Evolutionary conservation across 2,329 filamentous ascomycete genomes (phyloP).

Genomic region (Colletotrichum eremochloae): DNA sequence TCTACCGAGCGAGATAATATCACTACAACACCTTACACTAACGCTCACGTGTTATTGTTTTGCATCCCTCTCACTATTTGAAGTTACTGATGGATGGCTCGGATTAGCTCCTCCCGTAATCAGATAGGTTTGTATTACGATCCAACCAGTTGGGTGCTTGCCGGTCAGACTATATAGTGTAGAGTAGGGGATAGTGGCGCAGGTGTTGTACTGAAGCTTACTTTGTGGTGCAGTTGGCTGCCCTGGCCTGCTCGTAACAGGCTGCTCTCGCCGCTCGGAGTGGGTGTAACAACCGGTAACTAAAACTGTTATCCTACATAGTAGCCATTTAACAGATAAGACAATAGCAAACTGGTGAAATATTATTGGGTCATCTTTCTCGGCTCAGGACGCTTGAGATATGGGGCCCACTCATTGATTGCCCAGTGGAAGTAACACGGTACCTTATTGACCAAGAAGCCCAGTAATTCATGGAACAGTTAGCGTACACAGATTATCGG

Average conservation of each 20-base stretch:
- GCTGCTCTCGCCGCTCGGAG: neutral
- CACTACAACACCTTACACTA: neutral
- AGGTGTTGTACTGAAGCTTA: no score
- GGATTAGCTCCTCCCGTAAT: neutral
- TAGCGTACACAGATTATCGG: no score
- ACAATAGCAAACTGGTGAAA: neutral
- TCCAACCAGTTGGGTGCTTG: no score
- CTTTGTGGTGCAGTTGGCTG: no score
- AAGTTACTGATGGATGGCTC: neutral
- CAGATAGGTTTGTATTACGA: no score
- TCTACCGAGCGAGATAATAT: neutral
- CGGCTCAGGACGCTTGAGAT: neutral
- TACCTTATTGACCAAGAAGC: no score
- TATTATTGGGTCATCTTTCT: neutral
- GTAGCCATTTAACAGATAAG: neutral
- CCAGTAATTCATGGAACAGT: no score
- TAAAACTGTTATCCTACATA: neutral
- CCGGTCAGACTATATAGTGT: no score
- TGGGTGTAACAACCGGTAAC: neutral
- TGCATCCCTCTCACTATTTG: neutral
- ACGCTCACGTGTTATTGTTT: neutral
- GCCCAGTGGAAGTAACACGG: no score
- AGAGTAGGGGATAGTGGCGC: no score
- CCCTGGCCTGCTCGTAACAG: no score
- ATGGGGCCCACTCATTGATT: neutral